A percentile compares a stretch with the other conserved stretches of the same genome.
phyloP scores from a whole-genome alignment of 225 moss, liverwort and hornwort genomes.

The Lunularia cruciata region DNA sequence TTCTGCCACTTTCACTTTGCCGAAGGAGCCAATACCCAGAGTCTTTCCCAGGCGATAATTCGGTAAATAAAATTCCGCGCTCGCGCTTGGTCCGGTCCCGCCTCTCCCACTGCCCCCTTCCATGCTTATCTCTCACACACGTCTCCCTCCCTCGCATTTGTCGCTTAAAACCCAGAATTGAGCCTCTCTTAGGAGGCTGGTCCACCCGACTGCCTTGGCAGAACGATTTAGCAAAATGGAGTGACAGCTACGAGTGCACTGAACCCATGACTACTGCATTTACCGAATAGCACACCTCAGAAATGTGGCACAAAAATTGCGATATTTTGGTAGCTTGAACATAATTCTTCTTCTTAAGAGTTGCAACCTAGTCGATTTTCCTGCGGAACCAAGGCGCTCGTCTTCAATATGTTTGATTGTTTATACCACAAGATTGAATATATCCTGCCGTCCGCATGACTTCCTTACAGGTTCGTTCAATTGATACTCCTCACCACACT shows the following conservation, averaged over 20 bases:
- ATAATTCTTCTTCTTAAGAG: not conserved
- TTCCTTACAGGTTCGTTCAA: not conserved
- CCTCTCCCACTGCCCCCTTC: constrained; percentile 54
- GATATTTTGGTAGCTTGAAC: not conserved
- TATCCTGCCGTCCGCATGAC: constrained; percentile 9
- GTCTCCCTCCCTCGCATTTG: constrained; percentile 49
- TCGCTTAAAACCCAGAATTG: constrained; percentile 30
- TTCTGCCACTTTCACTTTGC: constrained; percentile 90
- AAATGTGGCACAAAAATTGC: not conserved
- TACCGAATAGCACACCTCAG: not conserved
- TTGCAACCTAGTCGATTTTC: constrained; percentile 4
- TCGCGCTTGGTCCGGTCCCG: constrained; percentile 52
- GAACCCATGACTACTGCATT: constrained; percentile 15
- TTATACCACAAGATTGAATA: not conserved
- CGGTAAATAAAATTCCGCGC: constrained; percentile 60
- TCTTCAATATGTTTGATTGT: not conserved
- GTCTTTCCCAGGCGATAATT: constrained; percentile 87
- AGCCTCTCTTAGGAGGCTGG: constrained; percentile 32
- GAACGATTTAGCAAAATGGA: not conserved
- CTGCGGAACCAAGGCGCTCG: not conserved
- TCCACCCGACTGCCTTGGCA: not conserved
- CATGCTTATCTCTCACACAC: constrained; percentile 29
- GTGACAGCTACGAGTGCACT: not conserved
- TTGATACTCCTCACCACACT: not conserved
- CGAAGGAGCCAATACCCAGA: constrained; percentile 85